Evolutionary conservation across 2,329 filamentous ascomycete species (phyloP), one percentile per base, ranked within the genome.

Genomic region (Calonectria montana): DNA sequence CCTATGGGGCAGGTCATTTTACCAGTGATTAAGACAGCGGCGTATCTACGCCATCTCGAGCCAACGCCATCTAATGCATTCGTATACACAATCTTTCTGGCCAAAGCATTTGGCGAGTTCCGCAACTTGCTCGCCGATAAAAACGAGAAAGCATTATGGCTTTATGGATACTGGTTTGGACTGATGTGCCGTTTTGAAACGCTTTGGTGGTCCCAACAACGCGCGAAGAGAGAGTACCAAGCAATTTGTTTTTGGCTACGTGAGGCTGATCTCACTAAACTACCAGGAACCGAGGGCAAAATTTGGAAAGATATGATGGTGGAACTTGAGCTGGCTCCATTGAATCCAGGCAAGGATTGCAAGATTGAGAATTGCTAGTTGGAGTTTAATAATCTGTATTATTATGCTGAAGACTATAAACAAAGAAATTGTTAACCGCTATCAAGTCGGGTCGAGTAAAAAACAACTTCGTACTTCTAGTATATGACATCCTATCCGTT

Each of bases 121-220:
- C 57, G 39, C 16, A 18, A 45, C 9, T n/a, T 62, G 25, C 39
- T 62, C 23, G 27, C 39, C 3, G 15, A 41, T 16, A 29, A 16
- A 31, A 62, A 62, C n/a, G 57, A 62, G 25, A 62, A 62, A 21
- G 37, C 57, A 15, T 1, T 62, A 16, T 62, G 57, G 57, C 57
- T 62, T 27, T 62, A 62, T 27, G 57, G 57, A 10, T 62, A 62
- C n/a, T 62, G 57, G 57, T 62, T 62, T 45, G 57, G 57, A 3
- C 39, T 62, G 3, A 41, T 62, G 37, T 62, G 57, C 29, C 57
- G 57, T 12, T 62, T 62, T 62, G 57, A 45, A 31, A 45, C 16
- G 21, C n/a, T 62, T 21, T 62, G 57, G 57, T 62, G 37, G 57
- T 31, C 57, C 1, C 39, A 21, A 6, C 9, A 45, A 10, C 57